These are phyloP conservation scores for Collariella sp. DNA, from an alignment of 495 filamentous ascomycete species.

Conservation along the genomic window DNA sequence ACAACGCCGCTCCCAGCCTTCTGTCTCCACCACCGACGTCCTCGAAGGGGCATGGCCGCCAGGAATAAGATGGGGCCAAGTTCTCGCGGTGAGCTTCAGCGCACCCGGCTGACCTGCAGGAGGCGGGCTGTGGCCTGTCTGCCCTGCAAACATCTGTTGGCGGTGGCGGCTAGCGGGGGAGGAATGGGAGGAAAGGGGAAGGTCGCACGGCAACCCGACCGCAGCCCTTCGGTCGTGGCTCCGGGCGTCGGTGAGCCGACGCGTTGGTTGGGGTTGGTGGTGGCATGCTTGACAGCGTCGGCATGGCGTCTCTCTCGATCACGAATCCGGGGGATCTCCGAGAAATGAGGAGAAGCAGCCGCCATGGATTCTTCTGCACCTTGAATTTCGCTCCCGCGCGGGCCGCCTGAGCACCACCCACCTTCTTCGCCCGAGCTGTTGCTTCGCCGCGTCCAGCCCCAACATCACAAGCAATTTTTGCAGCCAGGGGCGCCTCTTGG, in stretches of 20 bases:
- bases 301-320: background rate
- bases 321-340: no score
- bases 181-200: background rate
- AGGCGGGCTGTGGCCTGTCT: background rate
- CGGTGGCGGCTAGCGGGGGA: background rate
- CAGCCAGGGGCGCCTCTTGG: no score
- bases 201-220: background rate
- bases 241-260: conserved; percentile 3
- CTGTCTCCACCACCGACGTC: background rate
- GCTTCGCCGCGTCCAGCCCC: no score
- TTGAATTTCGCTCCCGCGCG: no score
- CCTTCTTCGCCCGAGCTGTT: no score
- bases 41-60: background rate
- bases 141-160: background rate
- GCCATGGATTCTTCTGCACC: no score
- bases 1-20: background rate
- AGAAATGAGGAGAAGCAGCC: no score
- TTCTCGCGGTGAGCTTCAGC: conserved; percentile 2
- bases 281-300: background rate
- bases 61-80: conserved; percentile 5
- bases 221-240: conserved; percentile 1
- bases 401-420: no score
- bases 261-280: background rate
- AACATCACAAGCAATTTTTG: no score
- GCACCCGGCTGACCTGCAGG: background rate